Percentiles rank a stretch among this genome's conserved stretches.
Evolutionary conservation across 2,329 filamentous ascomycete species (phyloP).

Genomic region (Ceratocystiopsis brevicomis): DNA sequence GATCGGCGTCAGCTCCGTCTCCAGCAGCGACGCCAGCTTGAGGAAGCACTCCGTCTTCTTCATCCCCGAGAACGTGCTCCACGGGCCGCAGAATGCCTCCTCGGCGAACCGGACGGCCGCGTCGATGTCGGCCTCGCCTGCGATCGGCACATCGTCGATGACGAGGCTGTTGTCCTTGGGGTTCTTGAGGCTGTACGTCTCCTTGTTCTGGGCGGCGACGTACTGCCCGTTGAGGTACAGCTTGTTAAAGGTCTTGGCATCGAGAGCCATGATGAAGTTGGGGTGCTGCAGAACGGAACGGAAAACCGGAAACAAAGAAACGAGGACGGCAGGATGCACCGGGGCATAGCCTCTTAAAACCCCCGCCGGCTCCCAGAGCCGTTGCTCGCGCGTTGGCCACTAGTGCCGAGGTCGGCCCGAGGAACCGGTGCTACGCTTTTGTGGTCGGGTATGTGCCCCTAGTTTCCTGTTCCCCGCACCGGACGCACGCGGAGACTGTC

Average conservation of each 20-base stretch:
- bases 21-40: neutral
- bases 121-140: slow-evolving; percentile 2
- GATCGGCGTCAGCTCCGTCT: neutral
- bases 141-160: neutral
- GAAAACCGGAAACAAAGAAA: no score
- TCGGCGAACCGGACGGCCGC: slow-evolving; percentile 1
- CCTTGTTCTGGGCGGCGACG: neutral
- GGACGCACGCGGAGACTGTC: neutral
- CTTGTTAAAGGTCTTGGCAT: slow-evolving; percentile 10
- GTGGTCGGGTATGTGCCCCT: no score
- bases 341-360: no score
- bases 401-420: no score
- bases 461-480: neutral
- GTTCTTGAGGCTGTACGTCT: slow-evolving; percentile 1
- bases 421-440: no score
- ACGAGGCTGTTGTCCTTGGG: slow-evolving; percentile 1
- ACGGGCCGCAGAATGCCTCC: slow-evolving; percentile 18
- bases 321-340: no score
- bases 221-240: slow-evolving; percentile 6
- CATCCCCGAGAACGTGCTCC: slow-evolving; percentile 1
- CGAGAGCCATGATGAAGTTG: neutral
- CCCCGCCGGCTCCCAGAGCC: no score
- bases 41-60: slow-evolving; percentile 1
- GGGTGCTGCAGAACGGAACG: no score
- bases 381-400: no score